These are phyloP conservation scores for Piper betle DNA, from an alignment of 164 flowering plant species.

Conservation along the genomic window DNA sequence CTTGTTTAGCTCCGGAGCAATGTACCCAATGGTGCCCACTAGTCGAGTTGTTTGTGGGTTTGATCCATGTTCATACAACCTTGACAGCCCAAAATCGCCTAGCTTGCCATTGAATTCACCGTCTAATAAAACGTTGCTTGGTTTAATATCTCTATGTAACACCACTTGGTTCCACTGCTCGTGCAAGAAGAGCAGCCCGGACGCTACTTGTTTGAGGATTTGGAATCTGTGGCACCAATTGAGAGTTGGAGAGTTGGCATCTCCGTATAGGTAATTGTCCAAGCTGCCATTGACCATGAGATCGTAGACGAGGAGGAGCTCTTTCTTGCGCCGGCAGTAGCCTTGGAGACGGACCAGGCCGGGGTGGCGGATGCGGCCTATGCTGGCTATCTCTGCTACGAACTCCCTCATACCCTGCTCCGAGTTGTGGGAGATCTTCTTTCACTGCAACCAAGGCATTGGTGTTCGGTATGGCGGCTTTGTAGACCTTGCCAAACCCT, in stretches of 20 bases:
- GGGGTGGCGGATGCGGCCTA: constrained; percentile 63
- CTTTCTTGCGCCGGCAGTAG: constrained; percentile 46
- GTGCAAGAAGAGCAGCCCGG: constrained; percentile 23
- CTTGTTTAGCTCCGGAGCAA: constrained; percentile 27
- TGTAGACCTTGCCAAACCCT: constrained; percentile 69
- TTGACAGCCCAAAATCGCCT: constrained; percentile 32
- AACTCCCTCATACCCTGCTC: constrained; percentile 54
- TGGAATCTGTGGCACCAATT: constrained; percentile 38
- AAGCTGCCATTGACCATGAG: constrained; percentile 75
- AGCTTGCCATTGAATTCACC: constrained; percentile 19
- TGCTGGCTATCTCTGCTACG: constrained; percentile 45
- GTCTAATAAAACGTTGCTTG: constrained; percentile 29
- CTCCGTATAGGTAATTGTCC: constrained; percentile 45
- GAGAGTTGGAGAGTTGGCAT: constrained; percentile 17
- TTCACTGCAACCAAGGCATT: constrained; percentile 48
- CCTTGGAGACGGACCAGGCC: constrained; percentile 63
- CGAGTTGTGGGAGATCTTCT: constrained; percentile 47
- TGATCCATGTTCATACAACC: constrained; percentile 22
- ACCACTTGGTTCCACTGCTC: constrained; percentile 32
- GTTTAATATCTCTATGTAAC: constrained; percentile 31
- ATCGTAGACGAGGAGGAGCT: constrained; percentile 59
- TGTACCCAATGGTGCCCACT: constrained; percentile 29
- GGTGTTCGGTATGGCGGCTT: constrained; percentile 37
- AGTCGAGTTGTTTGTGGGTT: constrained; percentile 19
- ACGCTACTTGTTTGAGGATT: constrained; percentile 27